Conservation (phyloP, 169 alveolate genomes). For the Cryptosporidium sp. region DNA sequence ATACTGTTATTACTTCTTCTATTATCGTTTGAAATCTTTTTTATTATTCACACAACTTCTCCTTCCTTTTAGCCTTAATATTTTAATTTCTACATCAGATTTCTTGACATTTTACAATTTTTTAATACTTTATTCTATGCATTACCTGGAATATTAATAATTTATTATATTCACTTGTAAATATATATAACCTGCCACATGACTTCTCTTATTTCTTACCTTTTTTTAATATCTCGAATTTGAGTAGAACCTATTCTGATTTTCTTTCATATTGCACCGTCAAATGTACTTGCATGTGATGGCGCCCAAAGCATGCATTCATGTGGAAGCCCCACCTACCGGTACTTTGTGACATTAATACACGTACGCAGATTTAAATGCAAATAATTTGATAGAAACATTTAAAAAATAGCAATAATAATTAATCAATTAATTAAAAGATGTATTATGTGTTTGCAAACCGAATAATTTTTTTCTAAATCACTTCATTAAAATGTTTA, state of each 20-base stretch:
- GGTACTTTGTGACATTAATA: neutral
- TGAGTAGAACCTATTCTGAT: neutral
- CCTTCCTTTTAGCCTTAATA: neutral
- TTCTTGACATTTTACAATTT: neutral
- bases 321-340: neutral
- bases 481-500: too few relatives aligned
- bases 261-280: neutral
- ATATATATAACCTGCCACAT: neutral
- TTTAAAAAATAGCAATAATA: neutral
- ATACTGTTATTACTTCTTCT: neutral
- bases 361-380: neutral
- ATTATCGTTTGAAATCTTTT: neutral
- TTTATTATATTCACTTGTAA: neutral
- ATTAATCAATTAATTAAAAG: neutral
- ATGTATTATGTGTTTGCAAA: too few relatives aligned
- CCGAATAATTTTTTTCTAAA: too few relatives aligned
- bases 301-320: neutral
- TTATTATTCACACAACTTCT: neutral
- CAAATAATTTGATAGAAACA: neutral
- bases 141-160: neutral
- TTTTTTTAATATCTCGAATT: conserved; percentile 21
- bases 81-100: neutral
- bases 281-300: neutral
- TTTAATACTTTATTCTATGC: neutral
- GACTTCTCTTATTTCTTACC: neutral